Conservation (phyloP, 2,329 filamentous ascomycete species). For the Orbilia brochopaga region DNA sequence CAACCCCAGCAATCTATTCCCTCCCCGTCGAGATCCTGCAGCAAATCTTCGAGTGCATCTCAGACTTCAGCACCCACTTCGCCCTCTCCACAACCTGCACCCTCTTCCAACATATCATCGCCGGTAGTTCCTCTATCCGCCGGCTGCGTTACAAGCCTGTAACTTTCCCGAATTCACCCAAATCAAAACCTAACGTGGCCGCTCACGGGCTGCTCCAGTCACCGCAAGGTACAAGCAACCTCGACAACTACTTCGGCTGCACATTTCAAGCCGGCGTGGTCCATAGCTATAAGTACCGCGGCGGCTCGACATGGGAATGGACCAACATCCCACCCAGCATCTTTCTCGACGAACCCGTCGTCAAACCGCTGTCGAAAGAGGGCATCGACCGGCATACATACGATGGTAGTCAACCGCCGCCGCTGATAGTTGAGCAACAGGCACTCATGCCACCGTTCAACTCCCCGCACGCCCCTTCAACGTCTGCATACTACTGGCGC, state of each 20-base stretch:
- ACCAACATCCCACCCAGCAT: background rate
- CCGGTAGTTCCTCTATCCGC: background rate
- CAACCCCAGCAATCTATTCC: background rate
- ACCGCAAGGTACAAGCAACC: too few species aligned
- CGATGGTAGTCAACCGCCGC: background rate
- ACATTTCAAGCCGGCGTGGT: constrained; percentile 1
- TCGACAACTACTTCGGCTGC: background rate
- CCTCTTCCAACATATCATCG: background rate
- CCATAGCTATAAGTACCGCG: background rate
- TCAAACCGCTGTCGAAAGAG: background rate
- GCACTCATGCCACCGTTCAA: too few species aligned
- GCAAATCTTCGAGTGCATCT: background rate
- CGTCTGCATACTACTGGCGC: too few species aligned
- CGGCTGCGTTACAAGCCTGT: background rate
- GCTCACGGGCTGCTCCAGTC: too few species aligned
- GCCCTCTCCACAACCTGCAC: background rate
- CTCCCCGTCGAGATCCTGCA: constrained; percentile 3
- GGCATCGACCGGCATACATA: background rate
- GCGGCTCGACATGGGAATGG: background rate
- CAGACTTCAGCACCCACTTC: background rate
- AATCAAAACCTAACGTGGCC: too few species aligned
- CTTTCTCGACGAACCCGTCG: constrained; percentile 10
- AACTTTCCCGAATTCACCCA: too few species aligned
- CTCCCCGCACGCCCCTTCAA: too few species aligned
- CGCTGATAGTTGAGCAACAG: background rate